These are phyloP conservation scores for Fusarium cicatricum DNA, from an alignment of 2,329 filamentous ascomycete genomes.

Conservation along the genomic window DNA sequence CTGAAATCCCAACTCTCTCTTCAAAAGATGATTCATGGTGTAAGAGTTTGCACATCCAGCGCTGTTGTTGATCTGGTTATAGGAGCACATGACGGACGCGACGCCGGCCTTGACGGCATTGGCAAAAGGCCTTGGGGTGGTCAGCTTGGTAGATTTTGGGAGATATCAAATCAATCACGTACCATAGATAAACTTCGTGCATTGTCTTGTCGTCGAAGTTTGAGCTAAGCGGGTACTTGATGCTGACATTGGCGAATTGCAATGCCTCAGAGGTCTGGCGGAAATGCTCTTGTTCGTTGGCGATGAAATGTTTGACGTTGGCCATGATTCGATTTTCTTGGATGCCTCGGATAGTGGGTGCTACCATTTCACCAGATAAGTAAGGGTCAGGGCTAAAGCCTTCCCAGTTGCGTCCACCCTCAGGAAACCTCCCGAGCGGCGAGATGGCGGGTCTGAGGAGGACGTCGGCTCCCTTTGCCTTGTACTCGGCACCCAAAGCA, in stretches of 20 bases:
- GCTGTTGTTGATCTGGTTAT: conserved; percentile 73
- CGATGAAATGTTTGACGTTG: conserved; percentile 11
- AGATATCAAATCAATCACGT: no score
- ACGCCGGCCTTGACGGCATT: conserved; percentile 79
- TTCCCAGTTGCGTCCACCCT: conserved; percentile 11
- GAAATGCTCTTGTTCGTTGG: conserved; percentile 14
- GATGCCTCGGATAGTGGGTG: conserved; percentile 10
- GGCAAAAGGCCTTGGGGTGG: conserved; percentile 83
- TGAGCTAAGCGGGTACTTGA: conserved; percentile 44
- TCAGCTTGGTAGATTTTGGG: no score
- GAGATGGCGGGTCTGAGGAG: conserved; percentile 9
- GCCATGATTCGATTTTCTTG: conserved; percentile 16
- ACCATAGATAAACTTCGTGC: conserved; percentile 76
- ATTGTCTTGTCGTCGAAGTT: conserved; percentile 24
- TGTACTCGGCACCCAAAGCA: conserved; percentile 14
- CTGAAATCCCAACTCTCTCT: conserved; percentile 76
- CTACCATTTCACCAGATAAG: neutral
- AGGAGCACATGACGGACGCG: conserved; percentile 81
- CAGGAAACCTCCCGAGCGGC: conserved; percentile 3
- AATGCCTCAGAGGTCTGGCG: neutral
- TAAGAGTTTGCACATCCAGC: conserved; percentile 29
- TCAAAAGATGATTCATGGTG: conserved; percentile 56
- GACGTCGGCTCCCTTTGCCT: conserved; percentile 4
- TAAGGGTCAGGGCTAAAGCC: conserved; percentile 16
- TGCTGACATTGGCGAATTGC: no score